A percentile compares a stretch with the other conserved stretches of the same genome.
Conservation (phyloP, 495 filamentous ascomycete species). For the Annulohypoxylon stygium region DNA sequence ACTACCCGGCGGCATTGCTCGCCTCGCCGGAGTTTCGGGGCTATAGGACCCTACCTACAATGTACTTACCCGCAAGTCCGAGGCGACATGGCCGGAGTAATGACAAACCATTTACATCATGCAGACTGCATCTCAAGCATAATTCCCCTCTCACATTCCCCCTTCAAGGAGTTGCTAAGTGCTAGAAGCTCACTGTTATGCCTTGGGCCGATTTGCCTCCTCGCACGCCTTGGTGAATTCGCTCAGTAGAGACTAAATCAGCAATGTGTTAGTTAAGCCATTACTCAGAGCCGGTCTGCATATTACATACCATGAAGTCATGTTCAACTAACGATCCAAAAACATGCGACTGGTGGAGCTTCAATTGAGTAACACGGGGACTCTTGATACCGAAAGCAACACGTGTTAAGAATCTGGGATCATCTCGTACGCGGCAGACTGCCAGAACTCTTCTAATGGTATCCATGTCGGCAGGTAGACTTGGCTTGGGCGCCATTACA, state of each 20-base stretch:
- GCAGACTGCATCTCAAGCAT: neutral
- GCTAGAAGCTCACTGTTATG: neutral
- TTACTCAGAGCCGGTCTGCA: neutral
- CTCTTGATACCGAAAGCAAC: slow-evolving; percentile 71
- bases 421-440: slow-evolving; percentile 60
- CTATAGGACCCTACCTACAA: no score
- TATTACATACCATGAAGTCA: slow-evolving; percentile 59
- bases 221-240: slow-evolving; percentile 50
- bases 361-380: slow-evolving; percentile 60
- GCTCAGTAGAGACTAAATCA: slow-evolving; percentile 44
- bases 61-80: neutral
- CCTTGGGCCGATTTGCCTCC: neutral
- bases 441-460: slow-evolving; percentile 57
- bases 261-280: slow-evolving; percentile 11
- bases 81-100: no score
- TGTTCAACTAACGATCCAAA: slow-evolving; percentile 67
- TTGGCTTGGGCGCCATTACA: slow-evolving; percentile 42
- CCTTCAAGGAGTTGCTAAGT: neutral
- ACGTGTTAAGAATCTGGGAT: slow-evolving; percentile 67
- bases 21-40: neutral
- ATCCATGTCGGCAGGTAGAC: slow-evolving; percentile 49
- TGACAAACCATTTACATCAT: neutral
- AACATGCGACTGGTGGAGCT: slow-evolving; percentile 55
- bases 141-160: neutral
- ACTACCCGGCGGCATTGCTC: neutral